Conservation (phyloP, 106 monocot species). For the Ottelia alismoides region DNA sequence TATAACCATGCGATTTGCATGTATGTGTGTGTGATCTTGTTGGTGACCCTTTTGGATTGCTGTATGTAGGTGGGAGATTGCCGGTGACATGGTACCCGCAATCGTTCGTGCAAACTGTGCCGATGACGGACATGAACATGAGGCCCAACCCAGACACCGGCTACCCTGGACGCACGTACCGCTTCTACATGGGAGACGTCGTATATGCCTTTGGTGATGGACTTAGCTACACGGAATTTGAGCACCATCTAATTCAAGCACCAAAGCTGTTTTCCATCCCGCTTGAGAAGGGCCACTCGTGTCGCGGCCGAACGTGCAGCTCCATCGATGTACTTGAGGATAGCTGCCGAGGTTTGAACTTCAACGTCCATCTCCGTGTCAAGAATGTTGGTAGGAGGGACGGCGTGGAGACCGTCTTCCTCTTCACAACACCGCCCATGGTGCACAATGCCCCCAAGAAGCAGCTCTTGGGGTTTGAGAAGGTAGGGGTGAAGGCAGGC, state of each 20-base stretch:
- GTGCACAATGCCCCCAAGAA: constrained; percentile 65
- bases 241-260: constrained; percentile 45
- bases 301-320: constrained; percentile 32
- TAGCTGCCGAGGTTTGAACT: constrained; percentile 27
- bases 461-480: constrained; percentile 83
- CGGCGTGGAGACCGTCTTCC: constrained; percentile 65
- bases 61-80: constrained; percentile 53
- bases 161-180: constrained; percentile 82
- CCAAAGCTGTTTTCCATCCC: constrained; percentile 43
- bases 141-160: constrained; percentile 54
- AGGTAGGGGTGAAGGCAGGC: constrained; percentile 32
- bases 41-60: not conserved
- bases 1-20: not conserved
- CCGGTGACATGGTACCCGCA: constrained; percentile 95
- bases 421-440: constrained; percentile 64
- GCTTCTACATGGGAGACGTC: constrained; percentile 85
- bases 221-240: constrained; percentile 58
- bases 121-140: constrained; percentile 96
- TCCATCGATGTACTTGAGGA: constrained; percentile 36
- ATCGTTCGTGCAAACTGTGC: constrained; percentile 44
- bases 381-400: constrained; percentile 32
- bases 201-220: constrained; percentile 83
- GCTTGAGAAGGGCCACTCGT: constrained; percentile 41
- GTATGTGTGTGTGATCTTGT: not conserved
- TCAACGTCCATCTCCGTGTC: constrained; percentile 50